phyloP scores from a whole-genome alignment of 148 eudicot species.

The Rhododendron kiyosumense region DNA sequence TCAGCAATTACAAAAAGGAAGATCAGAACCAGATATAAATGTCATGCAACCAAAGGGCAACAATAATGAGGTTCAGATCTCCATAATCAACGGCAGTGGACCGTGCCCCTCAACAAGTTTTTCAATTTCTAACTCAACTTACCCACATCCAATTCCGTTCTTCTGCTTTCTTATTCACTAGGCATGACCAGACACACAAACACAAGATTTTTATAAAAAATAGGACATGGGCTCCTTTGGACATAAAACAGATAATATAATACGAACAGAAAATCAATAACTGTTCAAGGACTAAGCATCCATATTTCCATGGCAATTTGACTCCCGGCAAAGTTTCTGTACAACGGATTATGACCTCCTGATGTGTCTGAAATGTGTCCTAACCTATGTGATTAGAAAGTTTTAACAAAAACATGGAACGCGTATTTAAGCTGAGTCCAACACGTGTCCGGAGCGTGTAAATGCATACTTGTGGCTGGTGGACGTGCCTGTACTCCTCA shows the following conservation, averaged over 20 bases:
- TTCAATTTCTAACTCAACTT: too few species aligned
- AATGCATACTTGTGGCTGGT: background rate
- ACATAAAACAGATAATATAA: background rate
- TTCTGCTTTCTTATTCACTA: too few species aligned
- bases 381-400: background rate
- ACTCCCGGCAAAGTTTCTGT: background rate
- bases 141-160: too few species aligned
- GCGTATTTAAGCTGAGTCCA: background rate
- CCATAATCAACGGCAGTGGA: too few species aligned
- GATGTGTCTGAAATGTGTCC: background rate
- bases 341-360: background rate
- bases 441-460: background rate
- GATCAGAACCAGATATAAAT: too few species aligned
- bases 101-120: too few species aligned
- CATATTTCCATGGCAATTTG: background rate
- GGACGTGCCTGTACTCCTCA: background rate
- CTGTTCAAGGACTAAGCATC: too few species aligned
- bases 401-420: background rate
- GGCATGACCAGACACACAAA: too few species aligned
- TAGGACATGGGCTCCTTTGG: background rate
- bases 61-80: too few species aligned
- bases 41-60: too few species aligned
- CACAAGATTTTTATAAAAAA: too few species aligned
- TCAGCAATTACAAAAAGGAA: too few species aligned
- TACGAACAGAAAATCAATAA: background rate